These are phyloP conservation scores for Infundibulicybe gibba DNA, from an alignment of 768 basidiomycete genomes.

Conservation along the genomic window DNA sequence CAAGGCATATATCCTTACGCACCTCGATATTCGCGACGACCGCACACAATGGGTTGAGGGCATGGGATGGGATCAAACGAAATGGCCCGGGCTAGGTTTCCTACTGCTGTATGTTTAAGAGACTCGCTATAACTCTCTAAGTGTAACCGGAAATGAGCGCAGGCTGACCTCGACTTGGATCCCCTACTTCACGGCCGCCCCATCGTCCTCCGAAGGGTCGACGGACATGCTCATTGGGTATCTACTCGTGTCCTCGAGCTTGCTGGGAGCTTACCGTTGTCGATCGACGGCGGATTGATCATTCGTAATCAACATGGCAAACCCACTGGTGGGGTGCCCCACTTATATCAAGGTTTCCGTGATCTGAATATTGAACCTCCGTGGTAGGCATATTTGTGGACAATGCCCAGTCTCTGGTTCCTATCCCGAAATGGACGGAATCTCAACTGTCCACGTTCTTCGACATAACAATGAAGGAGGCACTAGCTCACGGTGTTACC, in stretches of 20 bases:
- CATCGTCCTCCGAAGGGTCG: slow-evolving; percentile 74
- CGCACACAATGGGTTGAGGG: slow-evolving; percentile 72
- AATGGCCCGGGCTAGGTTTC: slow-evolving; percentile 64
- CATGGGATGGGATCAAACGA: slow-evolving; percentile 93
- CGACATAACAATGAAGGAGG: slow-evolving; percentile 60
- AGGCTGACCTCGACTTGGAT: slow-evolving; percentile 76
- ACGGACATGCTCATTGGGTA: slow-evolving; percentile 87
- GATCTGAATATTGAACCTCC: too few relatives aligned
- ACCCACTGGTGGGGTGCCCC: slow-evolving; percentile 56
- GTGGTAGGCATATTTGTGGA: slow-evolving; percentile 73
- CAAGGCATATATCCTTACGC: slow-evolving; percentile 51
- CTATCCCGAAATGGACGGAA: slow-evolving; percentile 58
- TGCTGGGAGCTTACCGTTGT: slow-evolving; percentile 55
- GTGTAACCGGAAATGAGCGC: not conserved
- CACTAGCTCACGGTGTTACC: slow-evolving; percentile 74
- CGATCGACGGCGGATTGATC: slow-evolving; percentile 74
- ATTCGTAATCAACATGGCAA: slow-evolving; percentile 55
- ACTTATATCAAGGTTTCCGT: not conserved
- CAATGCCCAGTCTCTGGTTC: slow-evolving; percentile 80
- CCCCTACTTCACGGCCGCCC: slow-evolving; percentile 62
- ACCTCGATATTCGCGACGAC: slow-evolving; percentile 53
- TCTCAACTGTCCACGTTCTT: slow-evolving; percentile 58
- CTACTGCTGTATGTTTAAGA: slow-evolving; percentile 54
- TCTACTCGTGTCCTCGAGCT: slow-evolving; percentile 67
- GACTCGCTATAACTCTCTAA: not conserved